Conservation (phyloP, 371 early-diverging fungal genomes). For the Mortierella sp. region DNA sequence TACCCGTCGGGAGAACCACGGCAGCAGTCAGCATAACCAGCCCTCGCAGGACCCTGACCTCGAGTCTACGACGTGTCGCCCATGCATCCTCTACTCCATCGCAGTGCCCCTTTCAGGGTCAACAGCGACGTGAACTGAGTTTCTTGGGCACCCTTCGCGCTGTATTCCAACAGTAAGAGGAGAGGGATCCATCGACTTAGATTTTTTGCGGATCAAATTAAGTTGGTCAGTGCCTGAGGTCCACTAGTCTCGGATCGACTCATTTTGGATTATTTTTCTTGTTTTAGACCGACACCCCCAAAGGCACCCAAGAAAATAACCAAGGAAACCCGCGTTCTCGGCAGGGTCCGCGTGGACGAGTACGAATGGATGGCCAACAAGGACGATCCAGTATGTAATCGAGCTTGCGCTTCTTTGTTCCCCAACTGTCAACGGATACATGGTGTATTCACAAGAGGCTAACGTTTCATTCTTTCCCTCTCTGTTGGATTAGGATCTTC, state of each 20-base stretch:
- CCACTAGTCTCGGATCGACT: constrained; percentile 5
- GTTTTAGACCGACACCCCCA: constrained; percentile 47
- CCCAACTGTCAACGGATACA: neutral
- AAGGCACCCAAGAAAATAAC: constrained; percentile 61
- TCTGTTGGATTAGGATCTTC: constrained; percentile 56
- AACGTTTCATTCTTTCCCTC: too few species aligned
- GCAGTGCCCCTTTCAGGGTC: constrained; percentile 25
- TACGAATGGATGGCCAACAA: constrained; percentile 74
- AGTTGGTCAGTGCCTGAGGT: neutral
- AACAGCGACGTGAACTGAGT: constrained; percentile 44
- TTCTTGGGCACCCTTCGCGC: constrained; percentile 52
- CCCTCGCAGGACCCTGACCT: constrained; percentile 19
- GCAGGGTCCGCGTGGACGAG: constrained; percentile 62
- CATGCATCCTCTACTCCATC: neutral
- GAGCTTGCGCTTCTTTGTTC: neutral
- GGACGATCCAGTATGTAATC: constrained; percentile 62
- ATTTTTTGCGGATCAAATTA: constrained; percentile 7
- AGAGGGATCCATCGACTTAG: neutral
- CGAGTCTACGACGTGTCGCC: constrained; percentile 34
- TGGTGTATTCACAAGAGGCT: neutral
- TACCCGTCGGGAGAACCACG: constrained; percentile 3
- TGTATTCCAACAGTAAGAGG: constrained; percentile 50
- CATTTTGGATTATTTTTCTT: neutral
- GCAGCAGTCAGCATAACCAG: neutral
- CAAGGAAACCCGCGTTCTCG: constrained; percentile 62